phyloP scores from a whole-genome alignment of 1,284 basidiomycete species.

The Ustilago lituana region DNA sequence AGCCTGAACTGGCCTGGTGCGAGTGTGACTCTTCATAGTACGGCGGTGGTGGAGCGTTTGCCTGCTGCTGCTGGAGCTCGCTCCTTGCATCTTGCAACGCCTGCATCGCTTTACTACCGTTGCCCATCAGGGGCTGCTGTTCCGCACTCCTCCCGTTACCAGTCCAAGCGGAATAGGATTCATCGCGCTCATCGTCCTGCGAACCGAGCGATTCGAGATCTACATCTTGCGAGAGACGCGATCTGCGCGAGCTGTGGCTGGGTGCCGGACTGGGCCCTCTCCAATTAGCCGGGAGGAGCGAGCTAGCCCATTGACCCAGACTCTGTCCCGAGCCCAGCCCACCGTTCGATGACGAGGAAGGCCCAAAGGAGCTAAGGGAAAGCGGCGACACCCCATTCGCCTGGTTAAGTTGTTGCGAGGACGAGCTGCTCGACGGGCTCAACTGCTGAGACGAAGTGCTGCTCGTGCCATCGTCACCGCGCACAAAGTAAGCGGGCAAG shows the following conservation, averaged over 20 bases:
- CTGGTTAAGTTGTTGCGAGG: slow-evolving; percentile 10
- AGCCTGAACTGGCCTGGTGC: too few relatives aligned
- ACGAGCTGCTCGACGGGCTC: slow-evolving; percentile 16
- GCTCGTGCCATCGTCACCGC: slow-evolving; percentile 29
- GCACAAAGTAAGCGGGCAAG: slow-evolving; percentile 55
- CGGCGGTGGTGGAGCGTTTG: too few relatives aligned
- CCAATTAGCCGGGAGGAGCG: slow-evolving; percentile 24
- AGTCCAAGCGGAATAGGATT: too few relatives aligned
- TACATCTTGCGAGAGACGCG: slow-evolving; percentile 32
- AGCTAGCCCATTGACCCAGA: slow-evolving; percentile 31
- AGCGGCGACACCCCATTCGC: slow-evolving; percentile 7
- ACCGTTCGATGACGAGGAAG: neutral
- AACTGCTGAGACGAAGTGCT: slow-evolving; percentile 3
- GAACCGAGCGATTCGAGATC: slow-evolving; percentile 29
- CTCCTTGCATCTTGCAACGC: slow-evolving; percentile 6
- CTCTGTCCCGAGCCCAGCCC: neutral
- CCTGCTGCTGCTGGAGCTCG: slow-evolving; percentile 12
- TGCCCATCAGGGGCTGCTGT: slow-evolving; percentile 1
- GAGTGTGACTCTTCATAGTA: too few relatives aligned
- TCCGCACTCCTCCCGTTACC: neutral
- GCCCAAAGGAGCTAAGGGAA: slow-evolving; percentile 1
- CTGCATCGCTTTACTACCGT: neutral
- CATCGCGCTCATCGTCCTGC: slow-evolving; percentile 17
- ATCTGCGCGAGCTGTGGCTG: slow-evolving; percentile 17
- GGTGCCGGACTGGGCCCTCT: slow-evolving; percentile 31